Evolutionary conservation across 148 eudicot genomes (phyloP).

Genomic region (Vaccinium macrocarpon): DNA sequence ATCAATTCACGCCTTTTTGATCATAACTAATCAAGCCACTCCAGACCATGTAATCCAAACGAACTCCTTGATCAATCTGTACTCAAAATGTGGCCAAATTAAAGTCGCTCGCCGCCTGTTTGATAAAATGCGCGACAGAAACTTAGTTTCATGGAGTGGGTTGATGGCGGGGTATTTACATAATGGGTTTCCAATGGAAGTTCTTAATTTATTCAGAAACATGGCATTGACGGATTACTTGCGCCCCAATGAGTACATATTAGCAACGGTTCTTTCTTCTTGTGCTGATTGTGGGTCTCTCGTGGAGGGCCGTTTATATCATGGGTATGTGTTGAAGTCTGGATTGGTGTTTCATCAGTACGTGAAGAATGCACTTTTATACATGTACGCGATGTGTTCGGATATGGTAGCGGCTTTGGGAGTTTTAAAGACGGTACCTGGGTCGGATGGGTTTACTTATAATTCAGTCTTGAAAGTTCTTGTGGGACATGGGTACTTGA

Average conservation of each 20-base stretch:
- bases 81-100: conserved; percentile 36
- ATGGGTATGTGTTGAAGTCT: conserved; percentile 39
- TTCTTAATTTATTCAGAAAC: conserved; percentile 26
- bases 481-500: conserved; percentile 26
- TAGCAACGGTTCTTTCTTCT: conserved; percentile 38
- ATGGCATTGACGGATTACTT: conserved; percentile 29
- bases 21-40: conserved; percentile 29
- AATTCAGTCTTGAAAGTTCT: conserved; percentile 37
- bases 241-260: conserved; percentile 34
- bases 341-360: conserved; percentile 43
- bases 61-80: conserved; percentile 39
- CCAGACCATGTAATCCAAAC: conserved; percentile 27
- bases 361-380: conserved; percentile 42
- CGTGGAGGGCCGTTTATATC: conserved; percentile 36
- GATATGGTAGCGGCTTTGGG: conserved; percentile 35
- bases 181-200: conserved; percentile 26
- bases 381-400: conserved; percentile 33
- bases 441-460: conserved; percentile 33
- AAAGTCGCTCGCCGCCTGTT: conserved; percentile 35
- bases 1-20: conserved; percentile 34
- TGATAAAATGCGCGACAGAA: conserved; percentile 36
- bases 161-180: conserved; percentile 41
- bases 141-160: conserved; percentile 44
- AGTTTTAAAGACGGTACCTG: conserved; percentile 29
- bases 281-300: conserved; percentile 27